Conservation (phyloP, 2,329 filamentous ascomycete species). For the Diaporthe aspalathi region DNA sequence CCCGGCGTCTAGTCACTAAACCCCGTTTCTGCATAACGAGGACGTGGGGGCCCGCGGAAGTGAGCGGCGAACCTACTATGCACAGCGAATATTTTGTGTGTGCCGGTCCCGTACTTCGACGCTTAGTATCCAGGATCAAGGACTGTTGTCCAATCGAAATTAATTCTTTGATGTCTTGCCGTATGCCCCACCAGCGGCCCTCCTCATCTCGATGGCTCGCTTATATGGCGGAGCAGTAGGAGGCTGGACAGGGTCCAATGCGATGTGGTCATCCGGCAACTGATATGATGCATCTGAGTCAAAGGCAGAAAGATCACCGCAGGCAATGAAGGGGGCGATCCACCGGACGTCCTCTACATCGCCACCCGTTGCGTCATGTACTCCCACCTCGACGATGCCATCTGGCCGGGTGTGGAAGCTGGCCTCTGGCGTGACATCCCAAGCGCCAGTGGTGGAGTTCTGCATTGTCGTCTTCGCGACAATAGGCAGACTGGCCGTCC, state of each 20-base stretch:
- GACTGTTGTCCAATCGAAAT: background rate
- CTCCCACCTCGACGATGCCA: constrained; percentile 59
- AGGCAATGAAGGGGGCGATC: constrained; percentile 98
- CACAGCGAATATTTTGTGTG: background rate
- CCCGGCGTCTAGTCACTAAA: constrained; percentile 41
- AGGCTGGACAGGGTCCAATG: constrained; percentile 91
- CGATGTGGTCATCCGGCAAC: constrained; percentile 86
- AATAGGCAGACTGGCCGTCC: constrained; percentile 54
- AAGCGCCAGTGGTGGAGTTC: constrained; percentile 56
- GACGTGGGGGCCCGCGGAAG: background rate
- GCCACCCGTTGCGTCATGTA: constrained; percentile 58
- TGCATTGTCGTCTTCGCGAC: constrained; percentile 59
- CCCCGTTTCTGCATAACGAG: background rate
- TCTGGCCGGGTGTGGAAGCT: constrained; percentile 39
- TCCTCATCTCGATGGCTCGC: constrained; percentile 85
- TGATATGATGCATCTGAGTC: constrained; percentile 96
- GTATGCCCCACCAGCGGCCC: constrained; percentile 79
- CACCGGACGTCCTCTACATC: constrained; percentile 68
- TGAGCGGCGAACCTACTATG: background rate
- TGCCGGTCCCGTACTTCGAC: background rate
- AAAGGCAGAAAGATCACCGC: constrained; percentile 92
- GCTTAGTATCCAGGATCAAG: background rate
- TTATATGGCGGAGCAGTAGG: constrained; percentile 97
- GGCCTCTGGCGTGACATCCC: constrained; percentile 49
- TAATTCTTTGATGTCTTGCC: constrained; percentile 69